A percentile compares a stretch with the other conserved stretches of the same genome.
Evolutionary conservation across 2,329 filamentous ascomycete species (phyloP).

Genomic region (Eutypella sp.): DNA sequence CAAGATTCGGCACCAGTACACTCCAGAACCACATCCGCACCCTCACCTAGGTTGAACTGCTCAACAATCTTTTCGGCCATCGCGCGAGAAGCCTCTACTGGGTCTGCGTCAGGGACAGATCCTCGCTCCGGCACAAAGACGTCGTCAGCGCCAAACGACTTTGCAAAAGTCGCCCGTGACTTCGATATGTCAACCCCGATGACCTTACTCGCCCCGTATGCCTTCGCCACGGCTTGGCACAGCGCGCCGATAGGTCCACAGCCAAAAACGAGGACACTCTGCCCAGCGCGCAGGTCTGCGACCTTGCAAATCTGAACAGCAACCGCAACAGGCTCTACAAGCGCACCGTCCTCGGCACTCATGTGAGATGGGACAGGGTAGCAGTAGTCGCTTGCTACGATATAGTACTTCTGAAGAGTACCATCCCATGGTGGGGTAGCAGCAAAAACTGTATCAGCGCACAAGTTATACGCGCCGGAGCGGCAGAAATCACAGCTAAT

Average conservation of each 20-base stretch:
- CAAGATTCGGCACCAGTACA: slow-evolving; percentile 41
- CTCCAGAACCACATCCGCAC: slow-evolving; percentile 46
- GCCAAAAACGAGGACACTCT: slow-evolving; percentile 44
- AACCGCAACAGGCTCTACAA: slow-evolving; percentile 49
- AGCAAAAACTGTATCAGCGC: slow-evolving; percentile 41
- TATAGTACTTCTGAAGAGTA: slow-evolving; percentile 45
- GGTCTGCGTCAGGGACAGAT: slow-evolving; percentile 25
- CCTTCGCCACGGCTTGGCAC: slow-evolving; percentile 39
- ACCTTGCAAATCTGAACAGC: slow-evolving; percentile 42
- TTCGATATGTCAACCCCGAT: slow-evolving; percentile 42
- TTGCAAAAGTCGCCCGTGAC: slow-evolving; percentile 36
- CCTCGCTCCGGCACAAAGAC: slow-evolving; percentile 33
- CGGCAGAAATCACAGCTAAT: slow-evolving; percentile 37
- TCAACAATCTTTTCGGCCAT: slow-evolving; percentile 35
- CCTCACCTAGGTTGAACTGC: slow-evolving; percentile 34
- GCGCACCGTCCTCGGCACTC: slow-evolving; percentile 44
- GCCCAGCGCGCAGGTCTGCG: slow-evolving; percentile 33
- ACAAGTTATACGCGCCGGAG: slow-evolving; percentile 35
- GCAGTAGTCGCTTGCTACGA: slow-evolving; percentile 40
- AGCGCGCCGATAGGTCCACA: slow-evolving; percentile 44
- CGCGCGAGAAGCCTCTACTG: slow-evolving; percentile 31
- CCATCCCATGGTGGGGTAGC: slow-evolving; percentile 46
- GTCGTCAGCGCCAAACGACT: slow-evolving; percentile 38
- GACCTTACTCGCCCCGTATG: slow-evolving; percentile 37
- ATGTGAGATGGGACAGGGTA: slow-evolving; percentile 41